phyloP scores from a whole-genome alignment of 352 stramenopile genomes.

The Phytophthora chlamydospora region DNA sequence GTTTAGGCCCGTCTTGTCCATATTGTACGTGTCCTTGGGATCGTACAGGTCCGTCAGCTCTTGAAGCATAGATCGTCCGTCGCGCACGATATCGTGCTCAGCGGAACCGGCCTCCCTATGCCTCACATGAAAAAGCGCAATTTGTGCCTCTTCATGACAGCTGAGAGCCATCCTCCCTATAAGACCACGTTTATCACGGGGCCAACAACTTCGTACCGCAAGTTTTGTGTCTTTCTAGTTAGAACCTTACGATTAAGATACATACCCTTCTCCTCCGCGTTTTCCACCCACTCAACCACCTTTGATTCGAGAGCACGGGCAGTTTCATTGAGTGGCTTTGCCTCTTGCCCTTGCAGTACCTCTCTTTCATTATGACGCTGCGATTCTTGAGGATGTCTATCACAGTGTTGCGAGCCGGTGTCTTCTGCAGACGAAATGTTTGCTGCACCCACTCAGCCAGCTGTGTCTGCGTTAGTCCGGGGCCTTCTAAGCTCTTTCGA shows the following conservation, averaged over 20 bases:
- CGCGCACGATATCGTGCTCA: background rate
- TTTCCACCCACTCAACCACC: background rate
- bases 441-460: background rate
- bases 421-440: background rate
- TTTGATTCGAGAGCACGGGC: constrained; percentile 1
- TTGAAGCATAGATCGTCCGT: background rate
- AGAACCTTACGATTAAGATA: background rate
- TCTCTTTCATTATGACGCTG: too few species aligned
- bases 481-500: background rate
- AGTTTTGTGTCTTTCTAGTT: background rate
- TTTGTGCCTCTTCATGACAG: constrained; percentile 2
- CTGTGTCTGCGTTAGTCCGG: constrained; percentile 1
- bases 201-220: background rate
- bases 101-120: background rate
- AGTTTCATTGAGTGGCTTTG: background rate
- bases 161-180: constrained; percentile 1
- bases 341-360: too few species aligned
- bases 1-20: constrained; percentile 8
- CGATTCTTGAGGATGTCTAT: background rate
- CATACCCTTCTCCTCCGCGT: background rate
- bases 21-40: constrained; percentile 7
- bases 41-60: constrained; percentile 9
- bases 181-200: background rate
- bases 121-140: constrained; percentile 1
- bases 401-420: constrained; percentile 4